These are phyloP conservation scores for Penicillium cosmopolitanum DNA, from an alignment of 495 filamentous ascomycete genomes.

Conservation along the genomic window DNA sequence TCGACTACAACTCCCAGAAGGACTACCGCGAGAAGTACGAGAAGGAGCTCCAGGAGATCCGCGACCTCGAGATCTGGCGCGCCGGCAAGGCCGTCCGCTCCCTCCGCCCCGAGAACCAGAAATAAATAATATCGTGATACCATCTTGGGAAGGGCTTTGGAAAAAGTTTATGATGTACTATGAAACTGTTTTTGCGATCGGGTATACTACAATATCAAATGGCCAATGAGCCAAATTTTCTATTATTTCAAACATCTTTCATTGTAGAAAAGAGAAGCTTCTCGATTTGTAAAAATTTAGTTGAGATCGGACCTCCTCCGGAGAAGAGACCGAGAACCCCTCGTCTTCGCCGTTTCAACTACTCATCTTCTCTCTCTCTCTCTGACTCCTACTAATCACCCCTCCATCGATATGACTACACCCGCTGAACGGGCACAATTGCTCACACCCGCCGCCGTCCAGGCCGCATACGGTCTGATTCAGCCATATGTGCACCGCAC, in stretches of 20 bases:
- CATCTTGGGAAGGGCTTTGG: constrained; percentile 26
- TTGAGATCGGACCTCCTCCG: not conserved
- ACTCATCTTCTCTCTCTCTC: not conserved
- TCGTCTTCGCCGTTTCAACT: not conserved
- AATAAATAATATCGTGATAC: constrained; percentile 58
- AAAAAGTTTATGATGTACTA: constrained; percentile 52
- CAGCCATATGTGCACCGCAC: constrained; percentile 78
- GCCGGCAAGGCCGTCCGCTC: constrained; percentile 92
- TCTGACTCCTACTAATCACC: not conserved
- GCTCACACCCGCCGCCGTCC: constrained; percentile 70
- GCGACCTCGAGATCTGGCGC: constrained; percentile 96
- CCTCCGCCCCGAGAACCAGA: constrained; percentile 92
- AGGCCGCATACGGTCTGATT: constrained; percentile 72
- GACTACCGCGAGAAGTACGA: constrained; percentile 97
- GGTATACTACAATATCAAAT: constrained; percentile 26
- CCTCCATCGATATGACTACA: not conserved
- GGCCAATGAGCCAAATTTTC: constrained; percentile 14
- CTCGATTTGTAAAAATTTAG: not conserved
- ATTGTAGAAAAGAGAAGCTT: constrained; percentile 2
- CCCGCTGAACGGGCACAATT: constrained; percentile 51
- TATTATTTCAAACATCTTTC: constrained; percentile 3
- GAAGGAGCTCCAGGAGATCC: constrained; percentile 95
- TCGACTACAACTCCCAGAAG: constrained; percentile 92
- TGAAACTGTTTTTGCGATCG: constrained; percentile 40
- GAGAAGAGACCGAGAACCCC: constrained; percentile 16